Percentiles rank a stretch among this genome's conserved stretches.
Conservation (phyloP, 345 rosid species). For the Sonneratia caseolaris region DNA sequence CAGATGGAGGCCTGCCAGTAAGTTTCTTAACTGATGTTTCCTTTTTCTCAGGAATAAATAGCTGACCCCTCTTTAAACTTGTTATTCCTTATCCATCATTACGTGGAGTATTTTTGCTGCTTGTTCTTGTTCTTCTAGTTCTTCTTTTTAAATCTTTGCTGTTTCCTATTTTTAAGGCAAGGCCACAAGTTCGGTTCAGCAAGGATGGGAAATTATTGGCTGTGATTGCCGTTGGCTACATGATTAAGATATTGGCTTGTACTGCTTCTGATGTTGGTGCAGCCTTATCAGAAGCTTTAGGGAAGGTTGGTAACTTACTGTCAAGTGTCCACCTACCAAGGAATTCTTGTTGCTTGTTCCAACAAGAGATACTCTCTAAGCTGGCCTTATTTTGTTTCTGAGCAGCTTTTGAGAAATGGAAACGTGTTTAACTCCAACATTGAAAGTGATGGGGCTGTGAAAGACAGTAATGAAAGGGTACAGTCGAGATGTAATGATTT, state of each 20-base stretch:
- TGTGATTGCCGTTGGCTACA: constrained; percentile 17
- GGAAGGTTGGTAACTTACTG: constrained; percentile 21
- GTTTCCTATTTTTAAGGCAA: constrained; percentile 19
- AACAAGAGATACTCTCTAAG: too few relatives aligned
- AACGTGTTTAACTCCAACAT: too few relatives aligned
- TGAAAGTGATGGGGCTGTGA: too few relatives aligned
- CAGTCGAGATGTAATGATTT: too few relatives aligned
- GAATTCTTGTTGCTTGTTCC: constrained; percentile 5
- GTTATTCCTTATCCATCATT: not conserved
- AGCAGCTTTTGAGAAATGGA: too few relatives aligned
- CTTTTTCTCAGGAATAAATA: too few relatives aligned
- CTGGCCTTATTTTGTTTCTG: too few relatives aligned
- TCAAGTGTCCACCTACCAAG: constrained; percentile 4
- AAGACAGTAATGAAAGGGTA: too few relatives aligned
- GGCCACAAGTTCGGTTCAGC: constrained; percentile 25
- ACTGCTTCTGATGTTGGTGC: constrained; percentile 8
- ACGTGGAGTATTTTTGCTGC: too few relatives aligned
- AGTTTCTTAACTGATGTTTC: constrained; percentile 10
- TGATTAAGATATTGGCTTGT: constrained; percentile 28
- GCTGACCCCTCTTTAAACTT: not conserved
- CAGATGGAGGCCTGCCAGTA: constrained; percentile 53
- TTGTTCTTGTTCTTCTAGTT: not conserved
- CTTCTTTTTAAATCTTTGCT: not conserved
- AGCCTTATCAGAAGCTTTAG: constrained; percentile 16
- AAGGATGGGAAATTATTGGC: constrained; percentile 24